phyloP scores from a whole-genome alignment of 139 green algal species.

The Chlamydomonas incerta region DNA sequence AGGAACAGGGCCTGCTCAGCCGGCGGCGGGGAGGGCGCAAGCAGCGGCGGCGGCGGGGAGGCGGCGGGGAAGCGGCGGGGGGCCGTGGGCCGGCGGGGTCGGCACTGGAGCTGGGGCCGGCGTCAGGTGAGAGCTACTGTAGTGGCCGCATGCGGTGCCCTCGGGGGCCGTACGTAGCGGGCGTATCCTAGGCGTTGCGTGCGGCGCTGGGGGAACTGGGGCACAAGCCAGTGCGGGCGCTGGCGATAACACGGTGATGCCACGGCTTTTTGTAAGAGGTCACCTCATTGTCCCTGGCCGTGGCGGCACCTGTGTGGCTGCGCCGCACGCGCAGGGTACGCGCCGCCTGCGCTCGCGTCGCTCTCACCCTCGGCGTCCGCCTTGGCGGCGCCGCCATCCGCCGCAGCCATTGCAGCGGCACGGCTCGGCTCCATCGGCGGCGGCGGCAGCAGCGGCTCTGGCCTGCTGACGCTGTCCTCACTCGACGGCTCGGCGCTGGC shows the following conservation, averaged over 20 bases:
- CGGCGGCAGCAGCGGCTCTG: not conserved
- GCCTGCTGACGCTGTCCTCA: slow-evolving; percentile 5
- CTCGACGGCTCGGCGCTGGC: slow-evolving; percentile 4
- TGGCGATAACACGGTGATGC: too few species aligned
- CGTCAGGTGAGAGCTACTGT: not conserved
- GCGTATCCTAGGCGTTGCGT: too few species aligned
- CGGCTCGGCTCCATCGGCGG: not conserved
- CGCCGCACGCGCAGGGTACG: not conserved
- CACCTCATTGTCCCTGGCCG: too few species aligned
- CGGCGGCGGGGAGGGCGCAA: not conserved
- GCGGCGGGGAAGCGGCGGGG: not conserved
- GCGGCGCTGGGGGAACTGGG: too few species aligned
- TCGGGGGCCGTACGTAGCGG: too few species aligned
- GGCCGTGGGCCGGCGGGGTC: not conserved
- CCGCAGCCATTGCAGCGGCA: not conserved
- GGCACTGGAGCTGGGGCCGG: not conserved
- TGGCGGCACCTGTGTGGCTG: too few species aligned
- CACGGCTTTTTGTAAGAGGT: too few species aligned
- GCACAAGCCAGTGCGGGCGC: too few species aligned
- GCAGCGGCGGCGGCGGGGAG: not conserved
- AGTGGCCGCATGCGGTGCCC: too few species aligned
- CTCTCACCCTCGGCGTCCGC: not conserved
- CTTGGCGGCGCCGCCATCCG: not conserved
- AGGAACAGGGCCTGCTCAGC: not conserved
- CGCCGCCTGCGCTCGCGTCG: not conserved